These are phyloP conservation scores for Tuber umbilicatum DNA, from an alignment of 495 filamentous ascomycete genomes.

Conservation along the genomic window DNA sequence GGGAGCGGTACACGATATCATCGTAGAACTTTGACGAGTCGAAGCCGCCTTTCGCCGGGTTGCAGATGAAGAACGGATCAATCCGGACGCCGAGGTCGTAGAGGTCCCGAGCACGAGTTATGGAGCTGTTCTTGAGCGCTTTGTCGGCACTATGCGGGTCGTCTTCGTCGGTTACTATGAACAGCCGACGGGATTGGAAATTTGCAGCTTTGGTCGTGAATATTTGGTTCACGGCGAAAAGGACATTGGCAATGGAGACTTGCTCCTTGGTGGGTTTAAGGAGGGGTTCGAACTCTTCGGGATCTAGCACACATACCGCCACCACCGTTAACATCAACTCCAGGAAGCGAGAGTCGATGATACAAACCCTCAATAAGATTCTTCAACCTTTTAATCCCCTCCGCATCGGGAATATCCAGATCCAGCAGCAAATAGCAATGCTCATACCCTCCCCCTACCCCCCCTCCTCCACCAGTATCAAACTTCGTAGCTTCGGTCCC, in stretches of 20 bases:
- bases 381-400: slow-evolving; percentile 75
- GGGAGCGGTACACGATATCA: slow-evolving; percentile 70
- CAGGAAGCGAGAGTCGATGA: background rate
- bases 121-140: slow-evolving; percentile 62
- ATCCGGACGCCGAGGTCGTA: slow-evolving; percentile 92
- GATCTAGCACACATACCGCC: slow-evolving; percentile 9
- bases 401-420: slow-evolving; percentile 76
- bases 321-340: background rate
- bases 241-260: slow-evolving; percentile 77
- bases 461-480: slow-evolving; percentile 57
- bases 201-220: slow-evolving; percentile 94
- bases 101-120: slow-evolving; percentile 84
- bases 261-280: slow-evolving; percentile 59
- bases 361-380: slow-evolving; percentile 56
- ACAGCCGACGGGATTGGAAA: slow-evolving; percentile 82
- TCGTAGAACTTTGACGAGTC: slow-evolving; percentile 87
- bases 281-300: slow-evolving; percentile 55
- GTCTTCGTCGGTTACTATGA: slow-evolving; percentile 94
- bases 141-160: slow-evolving; percentile 72
- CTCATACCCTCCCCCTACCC: slow-evolving; percentile 60
- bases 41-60: slow-evolving; percentile 60
- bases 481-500: slow-evolving; percentile 84
- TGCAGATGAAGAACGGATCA: slow-evolving; percentile 87
- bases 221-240: slow-evolving; percentile 93
- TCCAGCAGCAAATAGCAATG: slow-evolving; percentile 90